Evolutionary conservation across 2,329 filamentous ascomycete genomes (phyloP), one percentile per base, ranked within the genome.

Genomic region (Scytalidium lignicola): DNA sequence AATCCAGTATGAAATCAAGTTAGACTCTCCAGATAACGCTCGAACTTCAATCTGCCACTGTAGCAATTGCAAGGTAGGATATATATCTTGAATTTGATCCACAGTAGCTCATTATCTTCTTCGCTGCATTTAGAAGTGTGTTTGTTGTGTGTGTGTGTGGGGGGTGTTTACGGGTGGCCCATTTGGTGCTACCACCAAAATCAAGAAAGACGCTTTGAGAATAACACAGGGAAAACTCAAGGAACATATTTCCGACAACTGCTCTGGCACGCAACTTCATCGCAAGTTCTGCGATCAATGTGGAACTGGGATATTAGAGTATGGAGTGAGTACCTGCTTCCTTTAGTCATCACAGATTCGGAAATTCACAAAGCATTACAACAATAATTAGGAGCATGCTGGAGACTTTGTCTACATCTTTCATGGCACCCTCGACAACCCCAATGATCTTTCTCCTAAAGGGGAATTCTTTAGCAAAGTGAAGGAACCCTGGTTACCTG

Each of bases 401-500:
- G 71, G 70, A 17, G 71, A 75, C 39, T 70, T 70, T 48, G 62
- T 66, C n/a, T 72, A 72, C 44, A 55, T 72, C 22, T 64, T 71
- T 52, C 71, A 69, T 60, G 75, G 76, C 1, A 74, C 74, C 0
- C 61, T 80, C 3, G 75, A 79, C 49, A 66, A 75, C 18, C 72
- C 71, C 0, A 71, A 74, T 13, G 66, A 62, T 45, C 59, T 79
- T 9, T 71, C 74, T 5, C 75, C 75, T 0, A 78, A 77, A 55
- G 76, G 75, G 0, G 75, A 79, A 53, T 79, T 79, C 63, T 80
- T 78, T 54, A 78, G 74, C 58, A 74, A 67, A 46, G 59, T 66
- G 37, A 63, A 73, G 49, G 65, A 69, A 4, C 61, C 55, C 1
- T 80, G 76, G 76, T 77, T 77, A 72, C 74, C 73, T 2, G 69